Evolutionary conservation across 768 basidiomycete species (phyloP), one percentile per base, ranked within the genome.

Genomic region (Hysterangium stoloniferum): DNA sequence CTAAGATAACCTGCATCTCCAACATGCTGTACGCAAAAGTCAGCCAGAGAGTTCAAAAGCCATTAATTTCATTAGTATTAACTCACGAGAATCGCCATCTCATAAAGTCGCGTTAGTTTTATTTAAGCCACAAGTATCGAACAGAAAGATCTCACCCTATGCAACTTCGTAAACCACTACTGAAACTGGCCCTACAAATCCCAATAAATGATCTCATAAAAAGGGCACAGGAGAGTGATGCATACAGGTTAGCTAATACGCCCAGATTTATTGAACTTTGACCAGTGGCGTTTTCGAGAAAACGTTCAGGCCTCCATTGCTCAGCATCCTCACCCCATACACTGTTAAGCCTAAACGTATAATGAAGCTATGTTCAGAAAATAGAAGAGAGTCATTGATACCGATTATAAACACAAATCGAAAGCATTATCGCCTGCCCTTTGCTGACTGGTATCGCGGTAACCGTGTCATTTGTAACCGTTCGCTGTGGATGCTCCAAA

Each of bases 41-140:
- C n/a, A n/a, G n/a, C n/a, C n/a, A n/a, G n/a, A n/a, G n/a, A n/a
- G n/a, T n/a, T n/a, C n/a, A n/a, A n/a, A n/a, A n/a, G n/a, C n/a
- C n/a, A n/a, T n/a, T n/a, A n/a, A n/a, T n/a, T n/a, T n/a, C n/a
- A n/a, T n/a, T n/a, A n/a, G n/a, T n/a, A n/a, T n/a, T n/a, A n/a
- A 64, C 64, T 47, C 40, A 67, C 66, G 64, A 52, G 55, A 67
- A 67, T 6, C 63, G 58, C 64, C 64, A 64, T 7, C 61, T 57
- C 17, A 3, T 33, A 31, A n/a, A 43, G 44, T 46, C 6, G 51
- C 41, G 8, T 52, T 25, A 3, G 24, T 25, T 36, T 17, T 5
- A 12, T 17, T 1, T 27, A 13, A 11, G 34, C 34, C 32, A n/a
- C 12, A 9, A n/a, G 11, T 28, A 42, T n/a, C 13, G 19, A 9